Evolutionary conservation across 225 moss, liverwort and hornwort species (phyloP), one percentile per base, ranked within the genome.

Genomic region (Bryum argenteum): DNA sequence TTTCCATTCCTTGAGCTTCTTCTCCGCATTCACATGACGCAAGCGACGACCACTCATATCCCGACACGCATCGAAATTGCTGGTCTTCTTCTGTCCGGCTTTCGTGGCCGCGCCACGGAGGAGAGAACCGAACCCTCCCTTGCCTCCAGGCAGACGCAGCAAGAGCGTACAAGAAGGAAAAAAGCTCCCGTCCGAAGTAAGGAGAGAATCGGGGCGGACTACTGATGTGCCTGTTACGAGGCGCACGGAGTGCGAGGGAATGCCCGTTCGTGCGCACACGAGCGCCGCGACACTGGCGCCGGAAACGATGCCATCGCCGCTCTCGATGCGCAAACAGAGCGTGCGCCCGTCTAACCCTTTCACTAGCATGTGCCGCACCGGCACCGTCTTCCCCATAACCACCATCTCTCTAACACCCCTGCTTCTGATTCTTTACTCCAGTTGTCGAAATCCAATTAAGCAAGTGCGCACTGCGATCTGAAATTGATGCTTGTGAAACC

Each of bases 51-150:
- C 95, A 51, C 95, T 96, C 95, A 96, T 93, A 60, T 96, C 93
- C 10, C 95, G 89, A 70, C 95, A 96, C n/a, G 95, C 95, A 80
- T 96, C 95, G 17, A 96, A 96, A 77, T 96, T 96, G 69, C 93
- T 93, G 2, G 95, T 96, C 72, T 96, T 96, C 72, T 96, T 96
- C 85, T 96, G 93, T 10, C 95, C 95, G 21, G 95, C 93, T 65
- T 96, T 96, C 7, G 95, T 96, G 4, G 95, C 93, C 21, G 95
- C 95, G 23, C 95, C 95, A 59, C 95, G 87, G 5, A 96, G 81
- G 19, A 96, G 85, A 1, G 91, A 91, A 6, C 93, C 93, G 7
- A 96, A 93, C n/a, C 95, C 95, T 24, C 95, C 95, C 83, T 96
- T 96, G 2, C 95, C 95, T 44, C 91, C 95, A 43, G 84, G 78